Evolutionary conservation across 257 asterid species (phyloP).

Genomic region (Fraxinus anomala): DNA sequence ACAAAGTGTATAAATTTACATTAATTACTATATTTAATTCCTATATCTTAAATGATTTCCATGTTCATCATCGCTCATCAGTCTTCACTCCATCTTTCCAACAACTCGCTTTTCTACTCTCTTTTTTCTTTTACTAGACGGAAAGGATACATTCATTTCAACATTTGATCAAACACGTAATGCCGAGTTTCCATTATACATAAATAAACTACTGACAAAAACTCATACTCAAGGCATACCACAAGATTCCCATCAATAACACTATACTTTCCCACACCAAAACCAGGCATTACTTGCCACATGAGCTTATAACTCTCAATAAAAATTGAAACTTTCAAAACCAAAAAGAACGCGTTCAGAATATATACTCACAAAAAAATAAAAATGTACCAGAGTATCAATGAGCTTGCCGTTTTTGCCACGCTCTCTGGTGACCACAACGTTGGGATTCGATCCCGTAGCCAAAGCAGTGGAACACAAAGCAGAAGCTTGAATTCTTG

Average conservation of each 20-base stretch:
- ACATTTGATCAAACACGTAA: constrained; percentile 36
- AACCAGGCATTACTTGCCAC: neutral
- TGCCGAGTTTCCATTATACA: neutral
- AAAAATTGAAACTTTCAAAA: neutral
- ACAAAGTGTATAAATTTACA: neutral
- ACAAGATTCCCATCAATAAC: neutral
- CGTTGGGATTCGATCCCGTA: constrained; percentile 44
- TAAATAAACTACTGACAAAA: neutral
- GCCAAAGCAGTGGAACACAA: constrained; percentile 30
- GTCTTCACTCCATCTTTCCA: neutral
- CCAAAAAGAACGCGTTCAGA: neutral
- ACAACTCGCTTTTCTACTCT: neutral
- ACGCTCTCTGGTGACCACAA: constrained; percentile 83
- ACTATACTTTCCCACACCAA: constrained; percentile 1
- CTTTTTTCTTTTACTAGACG: neutral
- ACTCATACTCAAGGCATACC: neutral
- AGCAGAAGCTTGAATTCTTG: constrained; percentile 18
- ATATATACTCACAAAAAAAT: neutral
- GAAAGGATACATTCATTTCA: constrained; percentile 19
- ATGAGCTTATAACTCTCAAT: neutral
- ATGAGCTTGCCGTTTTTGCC: constrained; percentile 79
- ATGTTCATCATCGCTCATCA: neutral
- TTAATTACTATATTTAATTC: neutral
- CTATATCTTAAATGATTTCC: neutral
- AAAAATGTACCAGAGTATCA: constrained; percentile 55